These are phyloP conservation scores for Verticillium alfalfae DNA, from an alignment of 2,329 filamentous ascomycete species.

Conservation along the genomic window DNA sequence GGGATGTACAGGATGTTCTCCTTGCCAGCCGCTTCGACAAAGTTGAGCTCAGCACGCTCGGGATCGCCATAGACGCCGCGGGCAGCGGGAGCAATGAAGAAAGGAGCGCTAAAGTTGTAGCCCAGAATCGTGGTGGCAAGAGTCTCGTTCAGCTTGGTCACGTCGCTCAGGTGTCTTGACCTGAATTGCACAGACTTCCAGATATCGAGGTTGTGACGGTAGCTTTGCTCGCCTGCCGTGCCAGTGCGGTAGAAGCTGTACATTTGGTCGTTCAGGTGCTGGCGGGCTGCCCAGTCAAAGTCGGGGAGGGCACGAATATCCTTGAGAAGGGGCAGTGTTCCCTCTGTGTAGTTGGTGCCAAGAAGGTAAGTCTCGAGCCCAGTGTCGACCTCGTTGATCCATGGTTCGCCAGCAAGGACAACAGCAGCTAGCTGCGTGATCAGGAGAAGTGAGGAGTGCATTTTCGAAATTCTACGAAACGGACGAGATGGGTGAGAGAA, in stretches of 20 bases:
- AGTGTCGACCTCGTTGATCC: constrained; percentile 28
- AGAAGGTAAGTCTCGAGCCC: constrained; percentile 21
- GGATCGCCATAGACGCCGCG: constrained; percentile 35
- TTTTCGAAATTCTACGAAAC: not conserved
- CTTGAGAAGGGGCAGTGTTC: constrained; percentile 28
- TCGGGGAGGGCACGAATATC: constrained; percentile 39
- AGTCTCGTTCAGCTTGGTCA: constrained; percentile 26
- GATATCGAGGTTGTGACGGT: constrained; percentile 45
- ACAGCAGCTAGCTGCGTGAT: constrained; percentile 13
- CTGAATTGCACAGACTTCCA: constrained; percentile 38
- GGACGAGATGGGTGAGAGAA: not conserved
- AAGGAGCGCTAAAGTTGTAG: constrained; percentile 39
- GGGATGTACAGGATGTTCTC: constrained; percentile 37
- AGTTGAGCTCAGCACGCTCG: constrained; percentile 37
- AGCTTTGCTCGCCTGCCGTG: constrained; percentile 40
- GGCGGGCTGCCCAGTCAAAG: constrained; percentile 43
- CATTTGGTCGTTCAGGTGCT: constrained; percentile 30
- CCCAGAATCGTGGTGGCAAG: constrained; percentile 35
- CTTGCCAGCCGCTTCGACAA: constrained; percentile 37
- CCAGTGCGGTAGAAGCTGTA: constrained; percentile 46
- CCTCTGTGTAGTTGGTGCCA: constrained; percentile 19
- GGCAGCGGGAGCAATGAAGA: constrained; percentile 43
- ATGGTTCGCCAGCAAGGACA: constrained; percentile 21
- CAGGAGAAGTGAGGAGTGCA: not conserved
- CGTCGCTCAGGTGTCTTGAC: constrained; percentile 32